phyloP scores from a whole-genome alignment of 371 early-diverging fungal genomes.

The Apophysomyces variabilis region DNA sequence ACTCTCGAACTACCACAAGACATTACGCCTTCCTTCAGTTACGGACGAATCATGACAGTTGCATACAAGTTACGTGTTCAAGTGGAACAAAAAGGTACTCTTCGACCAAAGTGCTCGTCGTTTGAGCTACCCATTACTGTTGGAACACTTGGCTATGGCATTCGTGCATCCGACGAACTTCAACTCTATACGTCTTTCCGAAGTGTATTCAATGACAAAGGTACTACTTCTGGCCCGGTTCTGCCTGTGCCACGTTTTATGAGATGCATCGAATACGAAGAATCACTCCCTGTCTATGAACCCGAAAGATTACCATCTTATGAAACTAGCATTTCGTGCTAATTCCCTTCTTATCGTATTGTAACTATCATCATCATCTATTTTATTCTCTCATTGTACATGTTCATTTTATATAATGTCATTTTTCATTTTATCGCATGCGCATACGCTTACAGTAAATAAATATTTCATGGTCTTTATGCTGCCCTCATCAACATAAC shows the following conservation, averaged over 20 bases:
- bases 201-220: constrained; percentile 5
- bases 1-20: background rate
- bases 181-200: constrained; percentile 24
- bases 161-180: constrained; percentile 34
- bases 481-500: too few relatives aligned
- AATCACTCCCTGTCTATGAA: constrained; percentile 34
- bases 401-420: background rate
- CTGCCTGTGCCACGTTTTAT: constrained; percentile 33
- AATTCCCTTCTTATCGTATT: constrained; percentile 27
- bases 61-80: background rate
- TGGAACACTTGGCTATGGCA: constrained; percentile 41
- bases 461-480: too few relatives aligned
- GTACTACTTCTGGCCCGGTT: background rate
- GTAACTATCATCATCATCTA: background rate
- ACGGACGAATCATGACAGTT: constrained; percentile 12
- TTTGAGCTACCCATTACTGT: constrained; percentile 30
- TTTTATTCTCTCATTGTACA: background rate
- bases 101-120: constrained; percentile 10
- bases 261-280: constrained; percentile 30
- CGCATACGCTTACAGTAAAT: too few relatives aligned
- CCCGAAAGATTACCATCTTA: constrained; percentile 60
- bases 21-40: constrained; percentile 1
- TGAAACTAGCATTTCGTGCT: constrained; percentile 58
- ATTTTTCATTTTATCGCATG: too few relatives aligned
- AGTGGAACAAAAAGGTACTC: background rate